Evolutionary conservation across 345 rosid species (phyloP).

Genomic region (Reutealis trisperma): DNA sequence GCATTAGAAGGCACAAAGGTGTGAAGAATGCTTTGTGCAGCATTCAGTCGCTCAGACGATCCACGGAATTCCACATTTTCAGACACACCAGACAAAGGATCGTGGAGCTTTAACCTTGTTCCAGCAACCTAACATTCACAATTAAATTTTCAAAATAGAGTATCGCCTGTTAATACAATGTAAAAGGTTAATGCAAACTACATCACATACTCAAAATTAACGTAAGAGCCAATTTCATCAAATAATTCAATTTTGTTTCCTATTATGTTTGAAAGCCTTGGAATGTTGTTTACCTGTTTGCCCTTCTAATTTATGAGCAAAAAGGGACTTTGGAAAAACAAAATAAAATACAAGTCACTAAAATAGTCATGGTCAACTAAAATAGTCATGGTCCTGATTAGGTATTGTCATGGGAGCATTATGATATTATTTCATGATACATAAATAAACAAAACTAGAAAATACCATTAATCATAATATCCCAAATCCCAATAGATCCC

Average conservation of each 20-base stretch:
- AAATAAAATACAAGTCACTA: neutral
- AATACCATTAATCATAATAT: neutral
- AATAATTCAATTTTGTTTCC: neutral
- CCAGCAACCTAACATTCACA: conserved; percentile 30
- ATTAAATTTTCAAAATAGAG: neutral
- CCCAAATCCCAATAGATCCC: neutral
- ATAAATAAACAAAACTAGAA: neutral
- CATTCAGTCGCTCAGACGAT: conserved; percentile 32
- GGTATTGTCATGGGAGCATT: neutral
- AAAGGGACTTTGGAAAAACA: neutral
- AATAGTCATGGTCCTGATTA: neutral
- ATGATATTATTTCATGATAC: neutral
- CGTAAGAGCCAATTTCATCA: neutral
- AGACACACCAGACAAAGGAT: conserved; percentile 30
- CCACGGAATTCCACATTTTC: conserved; percentile 29
- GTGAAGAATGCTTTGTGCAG: conserved; percentile 24
- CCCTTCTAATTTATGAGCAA: neutral
- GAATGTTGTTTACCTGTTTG: neutral
- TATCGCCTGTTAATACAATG: neutral
- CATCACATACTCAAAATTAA: neutral
- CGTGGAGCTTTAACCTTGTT: conserved; percentile 38
- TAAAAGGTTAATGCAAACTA: neutral
- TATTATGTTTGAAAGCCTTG: neutral
- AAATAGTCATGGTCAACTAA: neutral
- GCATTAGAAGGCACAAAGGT: conserved; percentile 30